Percentiles rank a stretch among this genome's conserved stretches.
Conservation (phyloP, 805 yeast genomes). For the Nematodospora valgi region DNA sequence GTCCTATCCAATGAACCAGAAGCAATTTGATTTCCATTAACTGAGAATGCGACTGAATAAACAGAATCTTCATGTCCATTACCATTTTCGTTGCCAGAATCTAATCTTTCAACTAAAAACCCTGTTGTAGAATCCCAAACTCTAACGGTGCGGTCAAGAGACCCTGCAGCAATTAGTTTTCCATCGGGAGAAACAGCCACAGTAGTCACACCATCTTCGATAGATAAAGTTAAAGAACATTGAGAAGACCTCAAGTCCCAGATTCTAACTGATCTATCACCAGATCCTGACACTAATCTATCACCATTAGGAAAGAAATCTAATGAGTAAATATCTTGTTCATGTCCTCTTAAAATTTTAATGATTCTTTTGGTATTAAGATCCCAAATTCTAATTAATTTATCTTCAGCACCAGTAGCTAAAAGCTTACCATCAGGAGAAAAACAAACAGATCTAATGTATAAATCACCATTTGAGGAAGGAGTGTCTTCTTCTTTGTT, state of each 20-base stretch:
- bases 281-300: slow-evolving; percentile 90
- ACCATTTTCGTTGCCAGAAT: slow-evolving; percentile 80
- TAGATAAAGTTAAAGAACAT: slow-evolving; percentile 81
- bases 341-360: slow-evolving; percentile 87
- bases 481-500: slow-evolving; percentile 39
- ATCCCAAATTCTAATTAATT: slow-evolving; percentile 94
- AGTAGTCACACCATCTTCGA: slow-evolving; percentile 97
- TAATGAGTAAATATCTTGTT: slow-evolving; percentile 94
- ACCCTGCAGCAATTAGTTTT: slow-evolving; percentile 90
- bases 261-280: slow-evolving; percentile 92
- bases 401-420: slow-evolving; percentile 93
- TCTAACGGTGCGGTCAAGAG: slow-evolving; percentile 90
- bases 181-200: slow-evolving; percentile 98
- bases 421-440: slow-evolving; percentile 88
- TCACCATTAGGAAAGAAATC: slow-evolving; percentile 95
- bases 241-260: slow-evolving; percentile 93
- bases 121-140: slow-evolving; percentile 97
- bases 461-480: slow-evolving; percentile 76
- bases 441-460: slow-evolving; percentile 93
- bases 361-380: slow-evolving; percentile 80
- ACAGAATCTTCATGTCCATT: slow-evolving; percentile 97
- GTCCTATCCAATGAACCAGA: slow-evolving; percentile 95
- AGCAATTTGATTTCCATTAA: slow-evolving; percentile 86
- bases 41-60: slow-evolving; percentile 89
- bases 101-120: slow-evolving; percentile 85